Base-by-base conservation (phyloP, 208 protist genomes). In the Trypanosoma caninum region DNA sequence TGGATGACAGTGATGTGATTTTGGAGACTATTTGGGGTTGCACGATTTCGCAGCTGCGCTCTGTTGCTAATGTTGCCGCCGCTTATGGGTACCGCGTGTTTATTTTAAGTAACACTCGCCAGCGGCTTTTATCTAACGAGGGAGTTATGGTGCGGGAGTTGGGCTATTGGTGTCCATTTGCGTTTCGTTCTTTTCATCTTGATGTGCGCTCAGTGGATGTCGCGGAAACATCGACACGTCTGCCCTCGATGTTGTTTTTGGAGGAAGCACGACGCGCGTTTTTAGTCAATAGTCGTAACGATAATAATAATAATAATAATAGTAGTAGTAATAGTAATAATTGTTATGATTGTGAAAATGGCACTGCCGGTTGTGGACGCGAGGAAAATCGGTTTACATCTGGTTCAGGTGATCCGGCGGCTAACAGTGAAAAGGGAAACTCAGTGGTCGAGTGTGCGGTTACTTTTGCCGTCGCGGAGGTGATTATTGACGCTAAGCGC, bases 181-280 rank as follows among this genome's bases (percentile, higher is more conserved):
- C 35, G 1, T 70, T 70, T 58, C 44, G 64, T 27, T 51, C 37
- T 20, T 70, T 58, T 62, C 64, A 63, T 9, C 9, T 70, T 5
- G 64, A 70, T 41, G 37, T 63, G 20, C 46, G n/a, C 1, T 54
- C 34, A 8, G 20, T 28, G 27, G 37, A 42, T 0, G 27, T 10
- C 18, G 20, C 34, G 2, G 44, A 47, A 7, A 30, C 13, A 6
- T 59, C 53, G 14, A 44, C 40, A 22, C 62, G 44, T n/a, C 56
- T 27, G 13, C 47, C 42, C 2, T 41, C 60, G n/a, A 3, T 57
- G 4, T 22, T 25, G 1, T 23, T 66, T 22, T 59, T 66, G 40
- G 48, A 59, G 4, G 60, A 66, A 37, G 60, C 60, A 25, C 8
- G 27, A 18, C 40, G 30, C 27, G 60, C 40, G 7, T 66, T 66